Evolutionary conservation across 2,329 filamentous ascomycete species (phyloP).

Genomic region (Aspergillus sp.): DNA sequence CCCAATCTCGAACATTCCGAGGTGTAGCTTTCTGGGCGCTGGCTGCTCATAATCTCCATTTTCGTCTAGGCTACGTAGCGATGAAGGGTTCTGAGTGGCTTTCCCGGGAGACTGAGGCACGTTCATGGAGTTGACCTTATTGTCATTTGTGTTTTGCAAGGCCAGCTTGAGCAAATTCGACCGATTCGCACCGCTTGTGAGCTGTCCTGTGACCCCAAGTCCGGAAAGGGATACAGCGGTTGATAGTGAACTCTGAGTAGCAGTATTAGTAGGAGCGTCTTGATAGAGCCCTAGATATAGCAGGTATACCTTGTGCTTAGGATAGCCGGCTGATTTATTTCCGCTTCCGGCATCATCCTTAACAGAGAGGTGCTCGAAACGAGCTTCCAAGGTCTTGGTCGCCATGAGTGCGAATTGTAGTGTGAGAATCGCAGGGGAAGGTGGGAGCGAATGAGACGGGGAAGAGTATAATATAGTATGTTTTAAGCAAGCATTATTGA

Average conservation of each 20-base stretch:
- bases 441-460: conserved; percentile 8
- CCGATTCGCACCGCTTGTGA: conserved; percentile 57
- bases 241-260: conserved; percentile 46
- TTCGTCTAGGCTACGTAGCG: conserved; percentile 49
- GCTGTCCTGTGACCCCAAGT: conserved; percentile 44
- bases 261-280: conserved; percentile 19
- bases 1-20: conserved; percentile 93
- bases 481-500: conserved; percentile 16
- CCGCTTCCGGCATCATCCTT: conserved; percentile 78
- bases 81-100: conserved; percentile 49
- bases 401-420: conserved; percentile 56
- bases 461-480: neutral
- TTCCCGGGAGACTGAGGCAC: conserved; percentile 62
- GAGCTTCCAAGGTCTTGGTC: conserved; percentile 75
- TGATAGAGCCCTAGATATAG: neutral
- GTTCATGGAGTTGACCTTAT: conserved; percentile 55
- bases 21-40: conserved; percentile 65
- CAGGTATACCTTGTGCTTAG: conserved; percentile 71
- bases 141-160: conserved; percentile 73
- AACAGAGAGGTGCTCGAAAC: conserved; percentile 86
- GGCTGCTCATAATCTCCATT: conserved; percentile 55
- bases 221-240: conserved; percentile 49
- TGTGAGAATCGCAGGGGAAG: conserved; percentile 7
- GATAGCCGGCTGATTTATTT: conserved; percentile 56
- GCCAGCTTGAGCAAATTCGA: conserved; percentile 84